Evolutionary conservation across 1,284 basidiomycete species (phyloP).

Genomic region (Paramarasmius palmivorus): DNA sequence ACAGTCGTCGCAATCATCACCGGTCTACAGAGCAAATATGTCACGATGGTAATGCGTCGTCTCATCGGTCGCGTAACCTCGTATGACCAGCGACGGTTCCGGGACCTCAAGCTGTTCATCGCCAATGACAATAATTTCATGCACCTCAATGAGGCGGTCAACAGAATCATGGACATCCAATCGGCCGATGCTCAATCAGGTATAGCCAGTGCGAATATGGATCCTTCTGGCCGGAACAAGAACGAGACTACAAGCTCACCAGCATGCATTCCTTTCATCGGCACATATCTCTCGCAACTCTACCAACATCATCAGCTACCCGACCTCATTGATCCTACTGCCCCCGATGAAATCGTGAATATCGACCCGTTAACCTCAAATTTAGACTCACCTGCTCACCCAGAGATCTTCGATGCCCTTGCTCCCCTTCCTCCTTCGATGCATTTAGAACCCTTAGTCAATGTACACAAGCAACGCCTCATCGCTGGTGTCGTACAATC

Average conservation of each 20-base stretch:
- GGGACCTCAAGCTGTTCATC: slow-evolving; percentile 74
- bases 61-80: slow-evolving; percentile 69
- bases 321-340: slow-evolving; percentile 81
- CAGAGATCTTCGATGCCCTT: slow-evolving; percentile 74
- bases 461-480: slow-evolving; percentile 83
- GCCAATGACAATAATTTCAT: slow-evolving; percentile 74
- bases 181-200: slow-evolving; percentile 53
- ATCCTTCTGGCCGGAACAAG: slow-evolving; percentile 38
- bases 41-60: slow-evolving; percentile 66
- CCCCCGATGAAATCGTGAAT: slow-evolving; percentile 65
- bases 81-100: slow-evolving; percentile 78
- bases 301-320: slow-evolving; percentile 68
- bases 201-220: slow-evolving; percentile 42
- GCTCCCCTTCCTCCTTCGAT: slow-evolving; percentile 70
- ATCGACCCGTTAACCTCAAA: slow-evolving; percentile 63
- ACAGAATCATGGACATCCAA: slow-evolving; percentile 65
- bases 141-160: slow-evolving; percentile 67
- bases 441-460: slow-evolving; percentile 83
- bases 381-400: slow-evolving; percentile 68
- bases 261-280: slow-evolving; percentile 78
- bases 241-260: slow-evolving; percentile 40
- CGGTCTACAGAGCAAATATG: slow-evolving; percentile 75
- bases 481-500: slow-evolving; percentile 78
- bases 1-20: slow-evolving; percentile 82
- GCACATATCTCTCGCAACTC: slow-evolving; percentile 78